Evolutionary conservation across 1,284 basidiomycete genomes (phyloP).

Genomic region (Irpex rosettiformis): DNA sequence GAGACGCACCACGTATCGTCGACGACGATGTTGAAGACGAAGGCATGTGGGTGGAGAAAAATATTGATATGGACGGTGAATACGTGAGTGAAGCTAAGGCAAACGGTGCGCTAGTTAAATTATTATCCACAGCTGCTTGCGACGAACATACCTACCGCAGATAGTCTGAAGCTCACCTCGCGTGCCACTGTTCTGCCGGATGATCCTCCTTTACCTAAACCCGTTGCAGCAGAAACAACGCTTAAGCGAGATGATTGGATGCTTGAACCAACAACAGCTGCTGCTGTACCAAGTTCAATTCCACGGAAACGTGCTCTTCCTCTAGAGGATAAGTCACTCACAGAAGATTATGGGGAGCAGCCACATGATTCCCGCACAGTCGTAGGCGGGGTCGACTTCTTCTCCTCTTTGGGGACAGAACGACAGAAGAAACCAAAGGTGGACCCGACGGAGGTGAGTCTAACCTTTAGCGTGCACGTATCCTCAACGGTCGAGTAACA

Average conservation of each 20-base stretch:
- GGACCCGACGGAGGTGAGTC: conserved; percentile 38
- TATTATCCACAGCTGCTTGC: conserved; percentile 48
- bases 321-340: conserved; percentile 48
- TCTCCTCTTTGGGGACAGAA: conserved; percentile 79
- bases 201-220: conserved; percentile 44
- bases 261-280: conserved; percentile 47
- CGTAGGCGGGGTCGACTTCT: conserved; percentile 74
- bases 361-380: conserved; percentile 43
- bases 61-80: conserved; percentile 75
- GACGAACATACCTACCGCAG: conserved; percentile 75
- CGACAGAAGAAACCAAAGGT: conserved; percentile 59
- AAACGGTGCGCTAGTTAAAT: not conserved
- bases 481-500: conserved; percentile 12
- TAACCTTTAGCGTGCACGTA: conserved; percentile 75
- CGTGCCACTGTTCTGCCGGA: conserved; percentile 42
- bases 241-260: conserved; percentile 88
- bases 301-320: not conserved
- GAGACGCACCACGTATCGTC: conserved; percentile 45
- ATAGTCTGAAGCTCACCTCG: conserved; percentile 68
- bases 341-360: conserved; percentile 70
- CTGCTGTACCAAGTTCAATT: conserved; percentile 23
- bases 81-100: conserved; percentile 42
- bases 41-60: conserved; percentile 86
- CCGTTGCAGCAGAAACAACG: conserved; percentile 41
- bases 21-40: conserved; percentile 69